A percentile compares a stretch with the other conserved stretches of the same genome.
These are phyloP conservation scores for Trichoderma gamsii DNA, from an alignment of 495 filamentous ascomycete species.

Conservation along the genomic window DNA sequence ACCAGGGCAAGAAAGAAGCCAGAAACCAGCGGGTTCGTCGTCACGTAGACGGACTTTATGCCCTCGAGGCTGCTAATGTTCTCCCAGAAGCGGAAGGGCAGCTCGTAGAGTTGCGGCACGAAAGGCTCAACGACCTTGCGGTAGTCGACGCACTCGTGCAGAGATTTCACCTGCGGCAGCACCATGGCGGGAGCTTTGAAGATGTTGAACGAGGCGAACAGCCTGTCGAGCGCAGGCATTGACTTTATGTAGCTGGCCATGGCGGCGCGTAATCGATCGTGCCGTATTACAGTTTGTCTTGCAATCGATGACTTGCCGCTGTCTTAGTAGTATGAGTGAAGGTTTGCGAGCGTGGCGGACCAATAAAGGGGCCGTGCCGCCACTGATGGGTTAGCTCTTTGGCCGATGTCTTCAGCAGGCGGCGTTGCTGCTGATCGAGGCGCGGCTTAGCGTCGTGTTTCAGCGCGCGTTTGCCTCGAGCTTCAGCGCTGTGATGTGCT, in stretches of 20 bases:
- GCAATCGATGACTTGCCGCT: neutral
- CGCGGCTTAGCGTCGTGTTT: neutral
- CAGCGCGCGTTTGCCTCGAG: neutral
- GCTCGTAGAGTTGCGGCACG: conserved; percentile 66
- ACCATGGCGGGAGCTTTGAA: conserved; percentile 44
- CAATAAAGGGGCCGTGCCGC: conserved; percentile 4
- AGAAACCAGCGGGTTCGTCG: conserved; percentile 80
- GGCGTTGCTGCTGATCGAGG: neutral
- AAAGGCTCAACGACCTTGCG: conserved; percentile 65
- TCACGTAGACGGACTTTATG: conserved; percentile 64
- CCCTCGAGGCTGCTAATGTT: conserved; percentile 48
- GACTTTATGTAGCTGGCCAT: conserved; percentile 7
- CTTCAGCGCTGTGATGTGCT: neutral
- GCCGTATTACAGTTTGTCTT: neutral
- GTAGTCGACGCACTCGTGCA: conserved; percentile 69
- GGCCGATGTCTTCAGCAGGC: neutral
- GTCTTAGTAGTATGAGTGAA: neutral
- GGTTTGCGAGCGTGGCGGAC: neutral
- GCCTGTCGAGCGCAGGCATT: neutral
- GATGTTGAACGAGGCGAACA: neutral
- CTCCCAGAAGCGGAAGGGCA: conserved; percentile 57
- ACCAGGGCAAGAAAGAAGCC: conserved; percentile 66
- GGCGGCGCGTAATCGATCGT: neutral
- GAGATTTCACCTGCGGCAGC: conserved; percentile 60
- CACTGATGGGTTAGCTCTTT: neutral